Evolutionary conservation across 1,284 basidiomycete genomes (phyloP), one percentile per base, ranked within the genome.

Genomic region (Ustilago xerochloae): DNA sequence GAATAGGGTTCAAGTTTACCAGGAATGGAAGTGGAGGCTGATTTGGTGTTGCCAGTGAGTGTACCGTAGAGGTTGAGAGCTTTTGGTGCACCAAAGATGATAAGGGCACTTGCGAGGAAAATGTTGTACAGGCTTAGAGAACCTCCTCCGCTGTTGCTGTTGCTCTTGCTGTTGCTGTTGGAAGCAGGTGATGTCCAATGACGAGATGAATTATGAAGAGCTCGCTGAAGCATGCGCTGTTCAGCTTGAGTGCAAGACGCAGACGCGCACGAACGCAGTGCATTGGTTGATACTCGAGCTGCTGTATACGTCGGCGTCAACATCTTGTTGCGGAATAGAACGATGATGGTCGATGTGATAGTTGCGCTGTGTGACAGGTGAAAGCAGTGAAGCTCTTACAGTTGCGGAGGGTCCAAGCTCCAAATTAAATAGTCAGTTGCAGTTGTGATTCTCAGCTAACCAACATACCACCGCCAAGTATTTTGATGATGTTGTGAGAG

Each of bases 1-100:
- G 36, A 41, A 50, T 64, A 56, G 2, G 68, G 59, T 15, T 71
- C 68, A 32, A 71, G 59, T 26, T 59, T 71, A 6, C 62, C 62
- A 5, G 48, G 53, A 13, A 64, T 63, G 3, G 61, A 32, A 22
- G 47, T n/a, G 16, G 61, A 57, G 57, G 61, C 33, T 6, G 48
- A 24, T 18, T 61, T 43, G 4, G 55, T 26, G 10, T 46, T 56
- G 36, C 55, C 56, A 13, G 60, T 39, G 22, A 58, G 16, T 6
- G 10, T n/a, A 4, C 47, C 60, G 43, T 69, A 69, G 1, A 59
- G 41, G 16, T 69, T 48, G 22, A 72, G 47, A 22, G 43, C 45
- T 16, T 36, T 29, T 1, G 63, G 62, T 2, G 43, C 56, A 2
- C 24, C 59, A 24, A 48, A n/a, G 15, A 62, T 43, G 35, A 66